These are phyloP conservation scores for Cenchrus americanus DNA, from an alignment of 176 grass and related monocot genomes.

Conservation along the genomic window DNA sequence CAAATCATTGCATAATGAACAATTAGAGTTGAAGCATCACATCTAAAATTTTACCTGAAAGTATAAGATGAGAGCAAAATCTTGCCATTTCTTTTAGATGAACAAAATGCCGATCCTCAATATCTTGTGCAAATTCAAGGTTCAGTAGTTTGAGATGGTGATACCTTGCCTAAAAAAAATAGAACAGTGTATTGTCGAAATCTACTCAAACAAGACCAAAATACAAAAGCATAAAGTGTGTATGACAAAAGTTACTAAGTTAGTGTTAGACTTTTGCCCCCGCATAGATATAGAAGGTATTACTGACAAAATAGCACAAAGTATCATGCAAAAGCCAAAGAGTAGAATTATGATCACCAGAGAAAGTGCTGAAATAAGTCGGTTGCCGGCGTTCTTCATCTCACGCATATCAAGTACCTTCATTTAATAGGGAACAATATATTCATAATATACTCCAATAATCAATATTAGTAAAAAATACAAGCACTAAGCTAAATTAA, in stretches of 20 bases:
- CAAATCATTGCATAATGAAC: constrained; percentile 26
- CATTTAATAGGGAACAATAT: not conserved
- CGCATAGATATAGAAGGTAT: not conserved
- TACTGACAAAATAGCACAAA: not conserved
- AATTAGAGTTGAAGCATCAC: constrained; percentile 4
- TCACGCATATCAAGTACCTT: constrained; percentile 85
- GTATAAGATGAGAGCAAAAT: constrained; percentile 18
- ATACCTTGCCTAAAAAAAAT: constrained; percentile 66
- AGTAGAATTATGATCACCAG: constrained; percentile 47
- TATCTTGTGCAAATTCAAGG: constrained; percentile 85
- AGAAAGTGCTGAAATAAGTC: constrained; percentile 70
- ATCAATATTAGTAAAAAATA: not conserved
- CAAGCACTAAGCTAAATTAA: not conserved
- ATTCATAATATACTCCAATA: not conserved
- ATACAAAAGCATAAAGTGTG: not conserved
- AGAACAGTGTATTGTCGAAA: constrained; percentile 1
- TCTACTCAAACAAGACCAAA: constrained; percentile 19
- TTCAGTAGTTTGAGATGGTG: constrained; percentile 69
- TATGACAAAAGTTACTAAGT: not conserved
- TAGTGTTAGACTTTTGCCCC: not conserved
- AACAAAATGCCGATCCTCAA: constrained; percentile 80
- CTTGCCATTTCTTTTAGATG: constrained; percentile 72
- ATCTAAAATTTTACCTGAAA: not conserved
- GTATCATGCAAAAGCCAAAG: not conserved
- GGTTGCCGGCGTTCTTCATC: constrained; percentile 67